phyloP scores from a whole-genome alignment of 345 rosid species.

The Ceriops tagal region DNA sequence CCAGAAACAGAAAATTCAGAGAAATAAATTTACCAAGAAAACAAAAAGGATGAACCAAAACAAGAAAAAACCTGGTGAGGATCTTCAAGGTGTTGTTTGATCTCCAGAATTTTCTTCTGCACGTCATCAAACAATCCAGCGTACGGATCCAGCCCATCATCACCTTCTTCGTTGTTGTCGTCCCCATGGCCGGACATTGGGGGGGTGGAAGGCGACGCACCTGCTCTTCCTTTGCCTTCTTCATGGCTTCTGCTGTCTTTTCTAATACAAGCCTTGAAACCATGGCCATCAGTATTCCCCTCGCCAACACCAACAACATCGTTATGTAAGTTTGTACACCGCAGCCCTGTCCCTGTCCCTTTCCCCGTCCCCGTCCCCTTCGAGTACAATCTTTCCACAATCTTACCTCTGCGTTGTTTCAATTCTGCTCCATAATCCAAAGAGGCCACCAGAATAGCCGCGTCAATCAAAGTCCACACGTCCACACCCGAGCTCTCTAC shows the following conservation, averaged over 20 bases:
- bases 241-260: too few species aligned
- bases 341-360: slow-evolving; percentile 31
- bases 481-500: slow-evolving; percentile 78
- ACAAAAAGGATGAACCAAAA: neutral
- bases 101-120: slow-evolving; percentile 70
- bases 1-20: neutral
- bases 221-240: slow-evolving; percentile 1
- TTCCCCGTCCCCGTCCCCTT: slow-evolving; percentile 25
- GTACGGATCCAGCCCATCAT: slow-evolving; percentile 53
- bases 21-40: neutral
- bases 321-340: slow-evolving; percentile 56
- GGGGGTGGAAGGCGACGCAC: slow-evolving; percentile 33
- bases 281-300: too few species aligned
- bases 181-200: slow-evolving; percentile 51
- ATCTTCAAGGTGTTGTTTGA: slow-evolving; percentile 80
- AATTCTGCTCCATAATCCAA: slow-evolving; percentile 61
- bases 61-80: slow-evolving; percentile 64
- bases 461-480: slow-evolving; percentile 85
- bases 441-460: slow-evolving; percentile 77
- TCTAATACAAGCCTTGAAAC: too few species aligned
- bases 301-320: slow-evolving; percentile 33
- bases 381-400: slow-evolving; percentile 73
- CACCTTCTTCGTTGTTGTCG: neutral
- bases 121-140: slow-evolving; percentile 96
- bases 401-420: slow-evolving; percentile 66